Conservation (phyloP, 306 rosid genomes). For the Trifolium fragiferum region DNA sequence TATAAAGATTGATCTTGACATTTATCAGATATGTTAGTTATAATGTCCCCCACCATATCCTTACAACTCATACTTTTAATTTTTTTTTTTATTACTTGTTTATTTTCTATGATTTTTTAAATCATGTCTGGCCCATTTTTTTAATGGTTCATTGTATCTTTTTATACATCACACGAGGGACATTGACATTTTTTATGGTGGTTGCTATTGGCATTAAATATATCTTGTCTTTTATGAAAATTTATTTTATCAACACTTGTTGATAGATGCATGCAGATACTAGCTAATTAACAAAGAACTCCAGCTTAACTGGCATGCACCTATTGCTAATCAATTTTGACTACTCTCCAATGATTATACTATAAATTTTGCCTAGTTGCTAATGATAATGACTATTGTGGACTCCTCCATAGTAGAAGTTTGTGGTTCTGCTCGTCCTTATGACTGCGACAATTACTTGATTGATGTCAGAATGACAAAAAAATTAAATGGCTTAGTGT, state of each 20-base stretch:
- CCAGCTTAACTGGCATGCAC: slow-evolving; percentile 22
- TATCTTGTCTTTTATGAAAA: slow-evolving; percentile 27
- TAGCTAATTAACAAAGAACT: slow-evolving; percentile 18
- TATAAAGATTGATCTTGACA: slow-evolving; percentile 41
- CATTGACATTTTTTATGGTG: slow-evolving; percentile 39
- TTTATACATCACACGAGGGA: slow-evolving; percentile 44
- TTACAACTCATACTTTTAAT: slow-evolving; percentile 48
- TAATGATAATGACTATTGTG: background rate
- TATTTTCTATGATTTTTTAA: slow-evolving; percentile 18
- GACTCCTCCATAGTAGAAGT: background rate
- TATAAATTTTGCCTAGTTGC: no score
- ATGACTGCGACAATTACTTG: background rate
- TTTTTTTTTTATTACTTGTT: slow-evolving; percentile 1
- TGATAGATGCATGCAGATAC: slow-evolving; percentile 1
- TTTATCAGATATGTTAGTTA: slow-evolving; percentile 23
- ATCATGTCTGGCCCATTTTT: slow-evolving; percentile 33
- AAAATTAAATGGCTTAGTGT: background rate
- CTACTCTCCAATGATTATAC: background rate
- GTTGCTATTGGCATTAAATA: slow-evolving; percentile 29
- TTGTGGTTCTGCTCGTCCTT: background rate
- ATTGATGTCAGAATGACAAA: background rate
- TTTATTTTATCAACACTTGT: slow-evolving; percentile 20
- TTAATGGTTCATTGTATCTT: slow-evolving; percentile 45
- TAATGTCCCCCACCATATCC: slow-evolving; percentile 43
- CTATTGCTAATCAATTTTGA: background rate